phyloP scores from a whole-genome alignment of 306 rosid species.

The Quercus mongolica region DNA sequence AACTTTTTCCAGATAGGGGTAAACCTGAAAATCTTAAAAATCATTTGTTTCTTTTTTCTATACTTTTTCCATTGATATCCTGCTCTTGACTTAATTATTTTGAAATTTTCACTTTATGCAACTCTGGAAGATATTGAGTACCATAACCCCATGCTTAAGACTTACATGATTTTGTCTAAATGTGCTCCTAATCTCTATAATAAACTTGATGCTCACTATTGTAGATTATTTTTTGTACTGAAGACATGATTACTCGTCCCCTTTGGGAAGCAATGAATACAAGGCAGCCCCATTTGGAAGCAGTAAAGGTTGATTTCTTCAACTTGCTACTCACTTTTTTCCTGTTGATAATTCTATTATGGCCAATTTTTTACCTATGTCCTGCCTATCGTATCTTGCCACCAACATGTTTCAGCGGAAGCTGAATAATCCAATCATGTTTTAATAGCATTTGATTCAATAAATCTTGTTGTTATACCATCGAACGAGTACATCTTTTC shows the following conservation, averaged over 20 bases:
- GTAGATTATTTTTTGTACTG: slow-evolving; percentile 73
- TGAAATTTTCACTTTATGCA: neutral
- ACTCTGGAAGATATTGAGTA: neutral
- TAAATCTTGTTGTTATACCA: neutral
- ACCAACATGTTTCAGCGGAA: slow-evolving; percentile 3
- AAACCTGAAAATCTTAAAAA: neutral
- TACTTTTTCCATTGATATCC: neutral
- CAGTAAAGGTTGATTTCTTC: slow-evolving; percentile 47
- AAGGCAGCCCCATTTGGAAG: slow-evolving; percentile 53
- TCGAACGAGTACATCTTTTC: neutral
- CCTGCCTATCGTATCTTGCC: neutral
- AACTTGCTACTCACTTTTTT: slow-evolving; percentile 14
- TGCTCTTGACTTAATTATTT: neutral
- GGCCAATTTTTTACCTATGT: neutral
- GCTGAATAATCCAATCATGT: neutral
- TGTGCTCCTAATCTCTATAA: neutral
- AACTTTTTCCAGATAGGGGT: neutral
- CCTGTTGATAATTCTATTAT: neutral
- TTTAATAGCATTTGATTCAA: neutral
- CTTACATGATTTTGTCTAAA: neutral
- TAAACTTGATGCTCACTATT: slow-evolving; percentile 2
- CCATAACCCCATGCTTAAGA: neutral
- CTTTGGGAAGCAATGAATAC: slow-evolving; percentile 87
- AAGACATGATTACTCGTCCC: slow-evolving; percentile 70
- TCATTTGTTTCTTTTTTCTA: neutral